Evolutionary conservation across 164 flowering plant species (phyloP), one percentile per base, ranked within the genome.

Genomic region (Magnolia changhungtana): DNA sequence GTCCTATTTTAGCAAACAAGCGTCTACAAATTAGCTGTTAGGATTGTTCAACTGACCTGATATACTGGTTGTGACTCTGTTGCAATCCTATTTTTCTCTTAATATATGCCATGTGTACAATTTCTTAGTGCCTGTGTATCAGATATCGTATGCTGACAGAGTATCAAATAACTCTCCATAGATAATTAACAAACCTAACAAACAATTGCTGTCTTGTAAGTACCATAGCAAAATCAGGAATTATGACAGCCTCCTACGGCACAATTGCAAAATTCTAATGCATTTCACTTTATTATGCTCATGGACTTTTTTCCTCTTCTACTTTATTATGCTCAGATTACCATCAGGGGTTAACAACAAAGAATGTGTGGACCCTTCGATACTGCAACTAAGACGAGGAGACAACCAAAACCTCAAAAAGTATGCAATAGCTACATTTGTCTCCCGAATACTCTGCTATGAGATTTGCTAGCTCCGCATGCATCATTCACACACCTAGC

Each of bases 371-470:
- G 88, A 84, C 66, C 75, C 88, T 66, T 85, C 90, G 11, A 74
- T 77, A 67, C 77, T 87, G 78, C 91, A 86, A 75, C 87, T 88
- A 31, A 80, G 86, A 66, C 83, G 76, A 45, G 89, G 87, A 64
- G 94, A 90, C 74, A 84, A 74, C 11, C 71, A 37, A 76, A 85
- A 89, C 71, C 72, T 90, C 2, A 91, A 88, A 65, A 92, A 82
- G 98, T 92, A 87, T 84, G 64, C 67, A 72, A 23, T 63, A 45
- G 27, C 19, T 8, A 8, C 23, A 19, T 21, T 51, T 63, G 27
- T 7, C 16, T 16, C 8, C 71, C 24, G n/a, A 24, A 16, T 63
- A 4, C 37, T 20, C 13, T 19, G 45, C 7, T 37, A 37, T 37
- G 45, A 37, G 45, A 37, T 37, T 37, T 37, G 45, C 45, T 37